Conservation (phyloP, 306 rosid species). For the Fragaria vesca region DNA sequence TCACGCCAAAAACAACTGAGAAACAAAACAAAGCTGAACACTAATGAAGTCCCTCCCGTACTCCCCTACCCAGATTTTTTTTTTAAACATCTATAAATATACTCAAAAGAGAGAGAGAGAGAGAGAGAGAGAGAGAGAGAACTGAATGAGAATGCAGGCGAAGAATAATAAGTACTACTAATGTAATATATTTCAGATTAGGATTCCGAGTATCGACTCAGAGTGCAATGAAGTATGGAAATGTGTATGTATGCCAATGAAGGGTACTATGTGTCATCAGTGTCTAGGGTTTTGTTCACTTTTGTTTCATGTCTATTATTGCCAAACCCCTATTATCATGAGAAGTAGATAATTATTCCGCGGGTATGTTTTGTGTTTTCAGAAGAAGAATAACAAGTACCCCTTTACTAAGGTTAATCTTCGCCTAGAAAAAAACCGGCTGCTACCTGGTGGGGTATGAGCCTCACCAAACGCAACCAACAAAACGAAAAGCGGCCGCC, state of each 20-base stretch:
- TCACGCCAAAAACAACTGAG: neutral
- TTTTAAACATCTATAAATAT: neutral
- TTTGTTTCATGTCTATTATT: neutral
- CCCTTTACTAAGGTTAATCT: neutral
- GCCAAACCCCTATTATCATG: neutral
- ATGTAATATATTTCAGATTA: neutral
- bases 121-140: neutral
- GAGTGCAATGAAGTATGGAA: neutral
- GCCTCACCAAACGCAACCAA: neutral
- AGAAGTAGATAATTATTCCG: neutral
- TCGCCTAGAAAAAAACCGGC: neutral
- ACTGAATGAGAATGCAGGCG: neutral
- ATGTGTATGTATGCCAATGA: neutral
- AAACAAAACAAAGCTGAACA: neutral
- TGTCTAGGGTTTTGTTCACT: conserved; percentile 1
- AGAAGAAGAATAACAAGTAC: neutral
- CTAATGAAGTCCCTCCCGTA: neutral
- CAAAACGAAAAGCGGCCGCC: neutral
- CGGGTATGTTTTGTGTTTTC: neutral
- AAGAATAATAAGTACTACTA: neutral
- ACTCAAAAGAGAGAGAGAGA: neutral
- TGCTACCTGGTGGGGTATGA: neutral
- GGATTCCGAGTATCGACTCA: neutral
- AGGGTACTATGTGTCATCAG: neutral
- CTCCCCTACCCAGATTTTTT: neutral